A percentile compares a stretch with the other conserved stretches of the same genome.
Evolutionary conservation across 306 rosid species (phyloP).

Genomic region (Cyamopsis tetragonoloba): DNA sequence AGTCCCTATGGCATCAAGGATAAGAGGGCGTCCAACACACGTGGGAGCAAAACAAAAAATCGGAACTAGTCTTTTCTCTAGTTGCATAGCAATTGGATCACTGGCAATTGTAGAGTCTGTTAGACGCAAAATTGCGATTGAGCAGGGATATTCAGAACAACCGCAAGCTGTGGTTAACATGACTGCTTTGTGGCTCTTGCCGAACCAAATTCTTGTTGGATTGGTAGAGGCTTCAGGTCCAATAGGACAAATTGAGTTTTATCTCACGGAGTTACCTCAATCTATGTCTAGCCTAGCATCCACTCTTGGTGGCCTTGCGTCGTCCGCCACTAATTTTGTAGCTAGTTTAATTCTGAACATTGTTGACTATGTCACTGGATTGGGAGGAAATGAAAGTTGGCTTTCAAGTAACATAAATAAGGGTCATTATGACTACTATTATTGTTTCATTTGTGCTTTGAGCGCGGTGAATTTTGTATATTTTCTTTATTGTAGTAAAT

Average conservation of each 20-base stretch:
- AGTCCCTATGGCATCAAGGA: slow-evolving; percentile 15
- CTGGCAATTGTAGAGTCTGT: slow-evolving; percentile 22
- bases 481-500: slow-evolving; percentile 28
- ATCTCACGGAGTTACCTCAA: slow-evolving; percentile 16
- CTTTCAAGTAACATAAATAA: slow-evolving; percentile 35
- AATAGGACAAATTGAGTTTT: slow-evolving; percentile 19
- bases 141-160: slow-evolving; percentile 19
- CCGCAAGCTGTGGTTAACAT: slow-evolving; percentile 29
- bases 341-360: slow-evolving; percentile 20
- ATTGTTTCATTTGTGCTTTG: slow-evolving; percentile 16
- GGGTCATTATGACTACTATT: slow-evolving; percentile 33
- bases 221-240: not conserved
- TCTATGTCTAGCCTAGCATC: slow-evolving; percentile 26
- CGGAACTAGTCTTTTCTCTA: not conserved
- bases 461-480: slow-evolving; percentile 11
- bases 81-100: slow-evolving; percentile 12
- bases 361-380: slow-evolving; percentile 23
- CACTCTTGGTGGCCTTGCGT: slow-evolving; percentile 16
- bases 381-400: slow-evolving; percentile 21
- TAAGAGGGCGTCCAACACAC: not conserved
- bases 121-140: slow-evolving; percentile 13
- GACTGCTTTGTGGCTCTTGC: slow-evolving; percentile 31
- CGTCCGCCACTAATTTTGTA: slow-evolving; percentile 13
- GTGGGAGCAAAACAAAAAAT: slow-evolving; percentile 16
- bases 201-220: slow-evolving; percentile 17